phyloP scores from a whole-genome alignment of 495 filamentous ascomycete species.

The Lasiosphaeria ovina region DNA sequence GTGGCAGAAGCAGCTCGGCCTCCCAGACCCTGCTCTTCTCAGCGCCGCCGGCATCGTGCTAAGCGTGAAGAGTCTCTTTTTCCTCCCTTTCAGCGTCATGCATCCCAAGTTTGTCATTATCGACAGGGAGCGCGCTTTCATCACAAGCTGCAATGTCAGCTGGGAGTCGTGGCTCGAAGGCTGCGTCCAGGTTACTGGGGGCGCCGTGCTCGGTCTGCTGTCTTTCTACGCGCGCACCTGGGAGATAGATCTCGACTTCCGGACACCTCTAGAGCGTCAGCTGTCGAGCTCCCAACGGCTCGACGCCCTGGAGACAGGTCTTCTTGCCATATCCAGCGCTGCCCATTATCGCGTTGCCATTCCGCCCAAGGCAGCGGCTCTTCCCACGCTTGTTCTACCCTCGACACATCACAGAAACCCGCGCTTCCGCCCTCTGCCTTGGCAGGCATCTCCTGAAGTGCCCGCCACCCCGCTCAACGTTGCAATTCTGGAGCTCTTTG shows the following conservation, averaged over 20 bases:
- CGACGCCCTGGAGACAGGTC: slow-evolving; percentile 10
- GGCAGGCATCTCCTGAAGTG: slow-evolving; percentile 38
- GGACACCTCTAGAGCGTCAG: background rate
- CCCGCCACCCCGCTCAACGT: slow-evolving; percentile 67
- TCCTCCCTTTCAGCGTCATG: slow-evolving; percentile 71
- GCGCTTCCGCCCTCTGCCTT: slow-evolving; percentile 45
- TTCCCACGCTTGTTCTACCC: slow-evolving; percentile 60
- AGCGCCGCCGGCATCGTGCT: slow-evolving; percentile 55
- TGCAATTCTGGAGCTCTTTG: slow-evolving; percentile 55
- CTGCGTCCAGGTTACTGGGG: slow-evolving; percentile 58
- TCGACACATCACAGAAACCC: slow-evolving; percentile 68
- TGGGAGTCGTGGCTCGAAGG: slow-evolving; percentile 77
- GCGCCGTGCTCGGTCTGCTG: slow-evolving; percentile 51
- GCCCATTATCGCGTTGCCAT: slow-evolving; percentile 16
- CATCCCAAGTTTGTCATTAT: slow-evolving; percentile 75
- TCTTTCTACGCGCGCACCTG: slow-evolving; percentile 62
- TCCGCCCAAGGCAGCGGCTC: slow-evolving; percentile 2
- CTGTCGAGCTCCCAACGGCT: background rate
- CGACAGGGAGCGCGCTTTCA: slow-evolving; percentile 56
- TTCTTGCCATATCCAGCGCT: slow-evolving; percentile 15
- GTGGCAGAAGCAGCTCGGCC: slow-evolving; percentile 57
- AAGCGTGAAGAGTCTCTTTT: slow-evolving; percentile 66
- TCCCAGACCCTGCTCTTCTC: slow-evolving; percentile 54
- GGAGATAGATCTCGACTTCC: slow-evolving; percentile 27
- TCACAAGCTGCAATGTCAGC: slow-evolving; percentile 73